phyloP scores from a whole-genome alignment of 2,329 filamentous ascomycete species.

The Alternaria sp. region DNA sequence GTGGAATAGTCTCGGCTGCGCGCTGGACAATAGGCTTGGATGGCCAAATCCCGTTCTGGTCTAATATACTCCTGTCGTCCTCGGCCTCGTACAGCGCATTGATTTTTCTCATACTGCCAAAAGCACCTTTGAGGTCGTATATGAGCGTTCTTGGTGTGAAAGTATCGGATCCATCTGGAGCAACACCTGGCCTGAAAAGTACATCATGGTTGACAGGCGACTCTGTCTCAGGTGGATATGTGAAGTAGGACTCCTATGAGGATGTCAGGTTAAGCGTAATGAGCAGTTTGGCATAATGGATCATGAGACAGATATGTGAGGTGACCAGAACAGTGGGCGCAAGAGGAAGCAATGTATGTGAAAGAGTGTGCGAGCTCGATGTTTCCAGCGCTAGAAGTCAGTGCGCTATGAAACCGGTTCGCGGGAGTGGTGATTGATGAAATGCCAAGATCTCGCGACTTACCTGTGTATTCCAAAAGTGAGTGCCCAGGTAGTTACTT shows the following conservation, averaged over 20 bases:
- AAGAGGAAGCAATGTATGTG: background rate
- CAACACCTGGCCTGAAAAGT: constrained; percentile 85
- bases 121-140: constrained; percentile 93
- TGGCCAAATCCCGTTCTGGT: constrained; percentile 43
- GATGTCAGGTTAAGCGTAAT: background rate
- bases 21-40: constrained; percentile 67
- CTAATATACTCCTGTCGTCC: constrained; percentile 45
- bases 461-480: constrained; percentile 97
- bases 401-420: background rate
- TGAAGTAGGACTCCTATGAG: constrained; percentile 92
- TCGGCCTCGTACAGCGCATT: constrained; percentile 83
- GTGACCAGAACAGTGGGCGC: background rate
- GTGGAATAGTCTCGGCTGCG: constrained; percentile 66
- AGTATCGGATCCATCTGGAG: constrained; percentile 84
- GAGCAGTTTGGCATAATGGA: background rate
- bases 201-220: constrained; percentile 80
- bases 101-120: constrained; percentile 85
- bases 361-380: background rate
- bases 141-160: constrained; percentile 91
- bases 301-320: background rate
- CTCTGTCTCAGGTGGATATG: constrained; percentile 73
- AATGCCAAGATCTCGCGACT: constrained; percentile 12
- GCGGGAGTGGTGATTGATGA: background rate
- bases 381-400: background rate
- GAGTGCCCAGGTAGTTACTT: constrained; percentile 91